A percentile compares a stretch with the other conserved stretches of the same genome.
phyloP scores from a whole-genome alignment of 2,329 filamentous ascomycete species.

The Claviceps citrina region DNA sequence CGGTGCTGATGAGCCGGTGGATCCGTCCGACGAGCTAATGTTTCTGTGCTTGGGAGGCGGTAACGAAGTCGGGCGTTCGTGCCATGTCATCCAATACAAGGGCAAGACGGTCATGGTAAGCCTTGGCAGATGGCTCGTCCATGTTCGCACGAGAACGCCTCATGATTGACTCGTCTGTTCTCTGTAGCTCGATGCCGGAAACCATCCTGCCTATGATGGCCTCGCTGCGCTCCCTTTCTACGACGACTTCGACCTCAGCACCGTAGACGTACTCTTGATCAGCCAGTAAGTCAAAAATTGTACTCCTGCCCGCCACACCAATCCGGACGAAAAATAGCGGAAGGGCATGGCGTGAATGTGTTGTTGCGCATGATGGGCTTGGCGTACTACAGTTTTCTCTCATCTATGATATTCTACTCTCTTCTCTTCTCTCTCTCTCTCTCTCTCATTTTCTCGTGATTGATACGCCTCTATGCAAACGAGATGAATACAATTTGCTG shows the following conservation, averaged over 20 bases:
- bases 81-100: slow-evolving; percentile 97
- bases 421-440: background rate
- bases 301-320: background rate
- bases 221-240: slow-evolving; percentile 90
- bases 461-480: slow-evolving; percentile 12
- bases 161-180: background rate
- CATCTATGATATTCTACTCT: background rate
- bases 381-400: background rate
- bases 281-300: slow-evolving; percentile 67
- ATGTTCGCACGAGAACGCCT: background rate
- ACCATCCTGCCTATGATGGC: slow-evolving; percentile 92
- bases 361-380: background rate
- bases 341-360: background rate
- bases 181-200: slow-evolving; percentile 76
- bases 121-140: background rate
- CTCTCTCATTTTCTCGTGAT: slow-evolving; percentile 2
- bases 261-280: slow-evolving; percentile 89
- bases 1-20: slow-evolving; percentile 66
- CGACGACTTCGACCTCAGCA: slow-evolving; percentile 95
- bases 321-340: background rate
- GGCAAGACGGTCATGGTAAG: slow-evolving; percentile 95
- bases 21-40: slow-evolving; percentile 84
- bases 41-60: slow-evolving; percentile 89
- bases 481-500: slow-evolving; percentile 23
- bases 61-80: slow-evolving; percentile 92